Base-by-base conservation (phyloP, 2,329 filamentous ascomycete genomes). In the Alternaria consortialis region DNA sequence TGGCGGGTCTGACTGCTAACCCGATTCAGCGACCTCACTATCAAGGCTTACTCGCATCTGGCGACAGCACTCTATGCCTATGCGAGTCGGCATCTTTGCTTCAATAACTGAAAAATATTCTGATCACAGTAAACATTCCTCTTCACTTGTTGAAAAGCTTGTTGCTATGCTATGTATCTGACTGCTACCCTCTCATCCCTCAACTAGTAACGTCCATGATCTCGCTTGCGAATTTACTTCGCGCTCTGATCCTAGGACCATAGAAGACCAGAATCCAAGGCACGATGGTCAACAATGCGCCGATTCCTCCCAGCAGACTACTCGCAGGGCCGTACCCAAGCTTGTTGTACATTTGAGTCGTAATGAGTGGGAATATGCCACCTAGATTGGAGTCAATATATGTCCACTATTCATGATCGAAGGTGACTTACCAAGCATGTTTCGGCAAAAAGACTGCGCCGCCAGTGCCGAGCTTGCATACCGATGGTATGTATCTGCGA, bases 381-480 rank as follows among this genome's bases (percentile, higher is more conserved):
- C 90, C 75, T 77, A 25, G 32, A 3, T 12, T 3, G 17, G 11
- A 6, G 36, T 68, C 48, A 68, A 59, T 51, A 11, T 54, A 15
- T 12, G 12, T 43, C 12, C 5, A 5, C 32, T 27, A 1, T 7
- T 50, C 7, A 20, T 15, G 6, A 27, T 36, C 6, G 53, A n/a
- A 15, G 48, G 12, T 9, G 20, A 60, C 71, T 17, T 62, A 77
- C 74, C 93, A 0, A 97, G 81, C 2, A 97, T 82, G 74, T 97
- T 97, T 11, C 94, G 87, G 70, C 92, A 94, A 75, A 92, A 96
- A 15, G 88, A 91, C 80, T 97, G 93, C 1, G 93, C 92, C 0
- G 94, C 94, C 6, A 97, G 82, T 0, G 94, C 93, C 1, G 91
- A 95, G 39, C 90, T 93, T 0, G 94, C 92, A 71, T 94, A 97